Percentiles rank a stretch among this genome's conserved stretches.
These are phyloP conservation scores for Hypomyces perniciosus DNA, from an alignment of 2,329 filamentous ascomycete genomes.

Conservation along the genomic window DNA sequence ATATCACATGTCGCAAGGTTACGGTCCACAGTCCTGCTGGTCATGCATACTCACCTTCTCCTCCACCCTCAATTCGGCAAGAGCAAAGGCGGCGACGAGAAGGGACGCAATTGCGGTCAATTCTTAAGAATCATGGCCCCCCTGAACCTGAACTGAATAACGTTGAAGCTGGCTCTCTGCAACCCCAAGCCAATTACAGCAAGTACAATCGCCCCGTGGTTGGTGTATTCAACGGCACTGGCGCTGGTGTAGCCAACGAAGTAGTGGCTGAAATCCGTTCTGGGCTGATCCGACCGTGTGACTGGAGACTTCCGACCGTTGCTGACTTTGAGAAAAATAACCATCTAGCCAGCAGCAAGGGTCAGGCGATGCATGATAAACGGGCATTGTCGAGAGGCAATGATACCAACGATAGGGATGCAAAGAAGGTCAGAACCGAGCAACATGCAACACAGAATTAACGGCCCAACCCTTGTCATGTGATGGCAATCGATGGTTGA, in stretches of 20 bases:
- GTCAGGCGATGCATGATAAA: neutral
- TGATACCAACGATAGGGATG: constrained; percentile 1
- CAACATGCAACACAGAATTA: neutral
- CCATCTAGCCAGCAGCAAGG: neutral
- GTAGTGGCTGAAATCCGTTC: constrained; percentile 25
- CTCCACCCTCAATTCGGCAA: constrained; percentile 29
- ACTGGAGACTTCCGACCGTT: constrained; percentile 19
- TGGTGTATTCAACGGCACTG: constrained; percentile 8
- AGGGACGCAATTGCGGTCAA: constrained; percentile 25
- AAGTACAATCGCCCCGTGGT: constrained; percentile 20
- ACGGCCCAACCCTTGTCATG: no score
- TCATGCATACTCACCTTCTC: constrained; percentile 17
- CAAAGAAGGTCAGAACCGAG: constrained; percentile 9
- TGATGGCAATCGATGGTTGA: no score
- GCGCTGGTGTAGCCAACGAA: constrained; percentile 11
- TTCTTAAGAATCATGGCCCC: constrained; percentile 23
- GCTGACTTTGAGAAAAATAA: constrained; percentile 21
- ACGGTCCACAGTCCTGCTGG: constrained; percentile 27
- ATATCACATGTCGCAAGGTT: constrained; percentile 24
- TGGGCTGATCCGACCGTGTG: constrained; percentile 16
- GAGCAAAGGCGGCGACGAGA: constrained; percentile 32
- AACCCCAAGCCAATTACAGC: constrained; percentile 14
- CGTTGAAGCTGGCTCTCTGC: constrained; percentile 1
- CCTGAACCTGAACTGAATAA: neutral
- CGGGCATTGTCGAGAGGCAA: neutral